Evolutionary conservation across 2,329 filamentous ascomycete genomes (phyloP).

Genomic region (Sclerotinia borealis): DNA sequence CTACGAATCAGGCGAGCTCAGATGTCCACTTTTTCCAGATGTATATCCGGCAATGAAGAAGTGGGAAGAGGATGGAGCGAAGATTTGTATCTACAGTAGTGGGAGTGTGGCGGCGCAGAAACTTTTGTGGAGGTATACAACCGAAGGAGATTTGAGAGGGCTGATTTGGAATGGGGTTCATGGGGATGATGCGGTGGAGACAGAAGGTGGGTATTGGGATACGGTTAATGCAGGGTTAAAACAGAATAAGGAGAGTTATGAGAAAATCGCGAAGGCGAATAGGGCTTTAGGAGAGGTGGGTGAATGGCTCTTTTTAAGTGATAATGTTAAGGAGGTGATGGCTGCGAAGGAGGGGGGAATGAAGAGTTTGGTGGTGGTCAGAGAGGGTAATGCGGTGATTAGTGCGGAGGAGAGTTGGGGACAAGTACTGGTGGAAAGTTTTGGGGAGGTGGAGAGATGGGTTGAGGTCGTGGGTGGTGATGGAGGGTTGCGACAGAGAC

Average conservation of each 20-base stretch:
- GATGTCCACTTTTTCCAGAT: slow-evolving; percentile 68
- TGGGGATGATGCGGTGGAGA: slow-evolving; percentile 71
- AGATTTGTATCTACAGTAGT: slow-evolving; percentile 67
- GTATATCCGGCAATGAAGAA: slow-evolving; percentile 56
- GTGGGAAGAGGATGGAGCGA: slow-evolving; percentile 48
- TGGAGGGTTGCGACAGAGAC: too few relatives aligned
- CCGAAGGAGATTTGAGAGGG: slow-evolving; percentile 52
- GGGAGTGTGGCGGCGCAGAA: slow-evolving; percentile 77
- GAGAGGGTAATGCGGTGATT: slow-evolving; percentile 66
- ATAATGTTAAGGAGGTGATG: slow-evolving; percentile 66
- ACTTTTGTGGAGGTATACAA: slow-evolving; percentile 62
- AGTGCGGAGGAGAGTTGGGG: slow-evolving; percentile 39
- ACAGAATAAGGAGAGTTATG: slow-evolving; percentile 60
- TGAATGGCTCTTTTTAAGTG: slow-evolving; percentile 72
- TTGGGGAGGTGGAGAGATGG: slow-evolving; percentile 19
- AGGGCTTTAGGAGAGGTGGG: slow-evolving; percentile 39
- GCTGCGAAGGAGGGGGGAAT: slow-evolving; percentile 59
- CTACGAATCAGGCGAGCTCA: slow-evolving; percentile 63
- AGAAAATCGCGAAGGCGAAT: slow-evolving; percentile 25
- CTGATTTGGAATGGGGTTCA: slow-evolving; percentile 67
- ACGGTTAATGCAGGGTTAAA: slow-evolving; percentile 76
- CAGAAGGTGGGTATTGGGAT: slow-evolving; percentile 69
- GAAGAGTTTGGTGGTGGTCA: slow-evolving; percentile 53
- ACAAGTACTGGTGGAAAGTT: slow-evolving; percentile 26
- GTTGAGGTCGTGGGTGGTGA: not conserved